Evolutionary conservation across 2,329 filamentous ascomycete species (phyloP), one percentile per base, ranked within the genome.

Genomic region (Westerdykella ornata): DNA sequence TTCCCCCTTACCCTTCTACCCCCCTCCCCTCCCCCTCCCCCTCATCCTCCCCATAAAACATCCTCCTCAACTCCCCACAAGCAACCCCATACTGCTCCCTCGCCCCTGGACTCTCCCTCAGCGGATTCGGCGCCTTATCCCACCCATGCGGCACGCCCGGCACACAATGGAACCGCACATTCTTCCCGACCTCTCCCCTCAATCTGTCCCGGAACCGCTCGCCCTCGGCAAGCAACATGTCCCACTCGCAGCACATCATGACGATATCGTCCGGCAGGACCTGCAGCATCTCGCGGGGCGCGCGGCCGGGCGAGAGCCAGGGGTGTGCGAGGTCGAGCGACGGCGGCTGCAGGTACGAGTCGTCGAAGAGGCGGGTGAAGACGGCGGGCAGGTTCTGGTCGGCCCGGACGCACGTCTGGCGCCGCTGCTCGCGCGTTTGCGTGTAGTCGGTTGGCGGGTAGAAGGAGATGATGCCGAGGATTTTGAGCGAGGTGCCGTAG

Each of bases 111-210:
- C 72, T 72, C 26, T 72, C 72, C 41, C 69, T 71, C 17, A 77
- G 57, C 4, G 78, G 79, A 53, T 81, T 82, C 0, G 80, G 78
- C 19, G 74, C 75, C 63, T 84, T 84, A 53, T 84, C 81, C 74
- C 81, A 84, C 0, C 73, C 80, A 55, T 84, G 81, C 19, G 74
- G 72, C 16, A 80, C 79, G 2, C 71, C 76, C 3, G 70, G 65
- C 2, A 84, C 72, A 63, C 80, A 74, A 18, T 72, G 73, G 51
- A 80, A 81, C 38, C 69, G 66, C 1, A 84, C 75, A 6, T 70
- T 70, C 63, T 81, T 83, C 17, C 68, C 68, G 4, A 78, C 60
- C 1, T 70, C 68, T 1, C 63, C 57, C 36, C 68, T 60, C 7
- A 88, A 60, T 15, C 82, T 70, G 38, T 78, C 71, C 9, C 77